These are phyloP conservation scores for Rhynchospora pubera DNA, from an alignment of 176 grass and related monocot genomes.

Conservation along the genomic window DNA sequence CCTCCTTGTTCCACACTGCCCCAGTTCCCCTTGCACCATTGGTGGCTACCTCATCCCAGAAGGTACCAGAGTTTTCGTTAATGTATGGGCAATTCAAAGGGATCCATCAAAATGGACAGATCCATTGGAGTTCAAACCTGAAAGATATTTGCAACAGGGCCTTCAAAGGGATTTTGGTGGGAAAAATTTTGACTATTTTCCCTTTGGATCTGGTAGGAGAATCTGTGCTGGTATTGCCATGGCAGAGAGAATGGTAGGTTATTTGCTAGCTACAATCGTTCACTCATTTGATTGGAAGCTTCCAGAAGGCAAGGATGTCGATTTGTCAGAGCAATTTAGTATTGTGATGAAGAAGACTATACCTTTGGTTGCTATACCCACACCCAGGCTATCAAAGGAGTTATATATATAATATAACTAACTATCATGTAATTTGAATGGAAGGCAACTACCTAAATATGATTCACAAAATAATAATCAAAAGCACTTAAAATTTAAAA, in stretches of 20 bases:
- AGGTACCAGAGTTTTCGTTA: constrained; percentile 32
- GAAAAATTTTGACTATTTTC: constrained; percentile 35
- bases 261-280: constrained; percentile 32
- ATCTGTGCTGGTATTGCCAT: constrained; percentile 40
- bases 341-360: constrained; percentile 45
- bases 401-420: constrained; percentile 20
- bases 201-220: constrained; percentile 41
- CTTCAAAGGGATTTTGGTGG: constrained; percentile 34
- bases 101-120: constrained; percentile 27
- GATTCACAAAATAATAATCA: too few relatives aligned
- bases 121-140: constrained; percentile 35
- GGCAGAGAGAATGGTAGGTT: constrained; percentile 35
- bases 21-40: constrained; percentile 22
- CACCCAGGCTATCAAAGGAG: constrained; percentile 23
- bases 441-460: too few relatives aligned
- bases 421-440: too few relatives aligned
- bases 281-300: constrained; percentile 51
- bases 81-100: constrained; percentile 40
- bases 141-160: constrained; percentile 16
- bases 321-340: constrained; percentile 42
- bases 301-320: constrained; percentile 1
- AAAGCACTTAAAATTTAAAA: too few relatives aligned
- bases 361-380: constrained; percentile 30
- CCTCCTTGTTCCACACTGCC: constrained; percentile 34
- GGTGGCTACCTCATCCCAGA: constrained; percentile 24